Conservation (phyloP, 2,329 filamentous ascomycete species). For the Proliferodiscus dingleyae region DNA sequence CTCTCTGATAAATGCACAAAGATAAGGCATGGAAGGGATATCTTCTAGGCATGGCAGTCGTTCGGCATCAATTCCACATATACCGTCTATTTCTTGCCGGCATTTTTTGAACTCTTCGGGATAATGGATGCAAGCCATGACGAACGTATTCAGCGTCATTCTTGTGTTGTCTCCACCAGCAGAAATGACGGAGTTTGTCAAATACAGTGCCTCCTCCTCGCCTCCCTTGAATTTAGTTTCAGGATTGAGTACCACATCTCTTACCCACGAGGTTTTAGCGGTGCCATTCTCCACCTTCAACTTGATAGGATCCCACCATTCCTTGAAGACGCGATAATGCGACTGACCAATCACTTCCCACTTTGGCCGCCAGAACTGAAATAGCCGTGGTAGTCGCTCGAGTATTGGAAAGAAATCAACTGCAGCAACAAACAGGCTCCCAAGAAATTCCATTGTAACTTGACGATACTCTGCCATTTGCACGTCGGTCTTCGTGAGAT, state of each 20-base stretch:
- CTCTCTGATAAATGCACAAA: conserved; percentile 42
- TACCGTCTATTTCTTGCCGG: conserved; percentile 28
- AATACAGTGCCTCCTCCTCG: conserved; percentile 35
- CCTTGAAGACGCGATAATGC: not conserved
- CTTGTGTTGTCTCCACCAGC: conserved; percentile 34
- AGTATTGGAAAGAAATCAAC: not conserved
- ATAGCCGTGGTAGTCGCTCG: not conserved
- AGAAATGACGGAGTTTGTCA: conserved; percentile 32
- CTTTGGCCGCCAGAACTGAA: not conserved
- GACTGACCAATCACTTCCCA: not conserved
- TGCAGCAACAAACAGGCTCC: not conserved
- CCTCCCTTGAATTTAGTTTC: conserved; percentile 25
- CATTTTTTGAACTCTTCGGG: conserved; percentile 23
- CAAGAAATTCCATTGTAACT: not conserved
- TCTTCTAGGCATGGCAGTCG: conserved; percentile 41
- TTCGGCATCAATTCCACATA: conserved; percentile 21
- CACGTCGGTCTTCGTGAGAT: not conserved
- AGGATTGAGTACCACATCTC: conserved; percentile 21
- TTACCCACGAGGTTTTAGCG: conserved; percentile 26
- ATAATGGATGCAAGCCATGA: conserved; percentile 28
- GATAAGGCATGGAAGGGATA: conserved; percentile 36
- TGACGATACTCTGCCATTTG: not conserved
- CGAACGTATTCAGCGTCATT: conserved; percentile 31
- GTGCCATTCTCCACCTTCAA: not conserved
- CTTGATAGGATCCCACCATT: not conserved